These are phyloP conservation scores for Erucastrum elatum DNA, from an alignment of 345 rosid genomes.

Conservation along the genomic window DNA sequence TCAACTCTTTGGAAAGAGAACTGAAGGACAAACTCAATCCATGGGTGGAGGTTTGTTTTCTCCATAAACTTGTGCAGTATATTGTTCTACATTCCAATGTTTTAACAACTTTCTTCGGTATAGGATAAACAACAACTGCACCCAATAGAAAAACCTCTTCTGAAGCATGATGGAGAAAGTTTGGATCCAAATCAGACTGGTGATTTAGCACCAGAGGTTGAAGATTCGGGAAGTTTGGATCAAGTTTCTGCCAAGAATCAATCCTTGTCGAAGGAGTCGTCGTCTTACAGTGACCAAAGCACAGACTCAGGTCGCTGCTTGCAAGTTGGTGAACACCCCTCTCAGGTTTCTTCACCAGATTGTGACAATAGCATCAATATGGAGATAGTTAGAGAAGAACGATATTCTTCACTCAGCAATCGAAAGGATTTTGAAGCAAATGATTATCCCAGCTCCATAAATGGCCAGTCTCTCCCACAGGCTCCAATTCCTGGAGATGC, in stretches of 20 bases:
- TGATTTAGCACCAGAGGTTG: constrained; percentile 34
- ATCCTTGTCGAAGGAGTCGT: constrained; percentile 25
- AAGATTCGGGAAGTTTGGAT: constrained; percentile 39
- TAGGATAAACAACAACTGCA: constrained; percentile 46
- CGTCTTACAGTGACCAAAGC: constrained; percentile 27
- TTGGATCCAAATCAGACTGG: constrained; percentile 38
- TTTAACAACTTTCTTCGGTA: not conserved
- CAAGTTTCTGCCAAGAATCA: constrained; percentile 24
- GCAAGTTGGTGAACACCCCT: constrained; percentile 41
- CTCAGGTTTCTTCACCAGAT: constrained; percentile 40
- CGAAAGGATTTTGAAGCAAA: constrained; percentile 21
- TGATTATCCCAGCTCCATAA: constrained; percentile 31
- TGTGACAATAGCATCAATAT: constrained; percentile 25
- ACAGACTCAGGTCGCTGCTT: constrained; percentile 37
- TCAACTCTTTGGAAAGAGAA: constrained; percentile 63
- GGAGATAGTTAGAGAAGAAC: constrained; percentile 23
- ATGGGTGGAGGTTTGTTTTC: constrained; percentile 51
- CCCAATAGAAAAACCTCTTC: constrained; percentile 17
- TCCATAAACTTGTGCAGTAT: not conserved
- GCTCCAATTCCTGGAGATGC: constrained; percentile 41
- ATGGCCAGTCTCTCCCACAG: constrained; percentile 35
- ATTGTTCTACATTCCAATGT: constrained; percentile 4
- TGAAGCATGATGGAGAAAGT: constrained; percentile 37
- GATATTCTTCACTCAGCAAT: constrained; percentile 22
- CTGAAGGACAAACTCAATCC: constrained; percentile 48